Conservation (phyloP, 306 rosid genomes). For the Datisca glomerata region DNA sequence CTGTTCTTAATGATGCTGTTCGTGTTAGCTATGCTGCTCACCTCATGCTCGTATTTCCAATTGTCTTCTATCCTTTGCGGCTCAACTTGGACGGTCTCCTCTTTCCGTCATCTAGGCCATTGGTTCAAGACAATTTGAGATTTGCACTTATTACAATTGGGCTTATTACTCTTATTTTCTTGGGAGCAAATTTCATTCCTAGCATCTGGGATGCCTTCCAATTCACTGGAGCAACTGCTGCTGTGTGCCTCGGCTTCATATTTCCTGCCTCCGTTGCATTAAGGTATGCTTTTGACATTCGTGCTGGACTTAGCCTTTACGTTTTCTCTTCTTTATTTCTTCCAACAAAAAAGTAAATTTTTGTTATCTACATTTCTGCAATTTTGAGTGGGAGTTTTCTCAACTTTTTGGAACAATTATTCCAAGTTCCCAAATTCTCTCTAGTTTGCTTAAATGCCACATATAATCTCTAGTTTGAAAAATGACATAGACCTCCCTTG, state of each 20-base stretch:
- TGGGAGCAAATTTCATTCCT: constrained; percentile 36
- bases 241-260: constrained; percentile 33
- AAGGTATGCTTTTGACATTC: constrained; percentile 15
- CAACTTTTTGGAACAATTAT: no score
- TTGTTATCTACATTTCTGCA: no score
- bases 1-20: constrained; percentile 15
- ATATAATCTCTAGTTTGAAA: no score
- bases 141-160: constrained; percentile 16
- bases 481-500: no score
- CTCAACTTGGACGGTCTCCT: constrained; percentile 32
- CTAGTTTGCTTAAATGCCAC: no score
- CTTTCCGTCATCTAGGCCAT: constrained; percentile 23
- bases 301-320: no score
- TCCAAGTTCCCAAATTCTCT: no score
- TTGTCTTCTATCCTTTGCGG: constrained; percentile 23
- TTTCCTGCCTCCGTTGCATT: constrained; percentile 33
- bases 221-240: constrained; percentile 36
- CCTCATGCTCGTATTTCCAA: constrained; percentile 24
- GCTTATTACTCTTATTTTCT: constrained; percentile 17
- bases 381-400: no score
- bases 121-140: constrained; percentile 20
- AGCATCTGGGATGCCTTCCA: constrained; percentile 43
- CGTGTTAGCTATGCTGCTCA: constrained; percentile 25
- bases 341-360: no score
- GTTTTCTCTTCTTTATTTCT: no score